phyloP scores from a whole-genome alignment of 177 flowering plant species.

The Vitis hybrid region DNA sequence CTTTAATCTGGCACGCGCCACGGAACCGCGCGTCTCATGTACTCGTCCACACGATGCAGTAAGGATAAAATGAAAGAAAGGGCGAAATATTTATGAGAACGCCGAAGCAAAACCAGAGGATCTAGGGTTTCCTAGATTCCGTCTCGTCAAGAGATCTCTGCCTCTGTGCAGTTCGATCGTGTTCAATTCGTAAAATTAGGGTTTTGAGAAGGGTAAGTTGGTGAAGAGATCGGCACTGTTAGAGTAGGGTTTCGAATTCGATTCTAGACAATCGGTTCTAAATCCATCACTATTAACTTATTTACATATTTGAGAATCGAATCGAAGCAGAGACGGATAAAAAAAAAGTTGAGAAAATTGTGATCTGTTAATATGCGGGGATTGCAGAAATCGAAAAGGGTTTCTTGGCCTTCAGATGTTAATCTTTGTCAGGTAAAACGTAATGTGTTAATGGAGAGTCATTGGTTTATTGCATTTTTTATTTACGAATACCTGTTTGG shows the following conservation, averaged over 20 bases:
- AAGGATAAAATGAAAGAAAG: background rate
- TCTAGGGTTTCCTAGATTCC: conserved; percentile 39
- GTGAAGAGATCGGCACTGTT: background rate
- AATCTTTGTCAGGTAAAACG: conserved; percentile 81
- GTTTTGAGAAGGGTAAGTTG: background rate
- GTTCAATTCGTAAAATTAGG: conserved; percentile 9
- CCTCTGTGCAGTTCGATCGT: background rate
- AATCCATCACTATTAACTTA: no score
- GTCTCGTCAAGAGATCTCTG: conserved; percentile 1
- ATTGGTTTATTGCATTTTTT: background rate
- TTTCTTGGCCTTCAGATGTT: conserved; percentile 78
- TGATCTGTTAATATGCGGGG: conserved; percentile 44
- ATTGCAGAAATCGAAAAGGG: conserved; percentile 69
- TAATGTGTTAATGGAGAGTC: no score
- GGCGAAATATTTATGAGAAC: background rate
- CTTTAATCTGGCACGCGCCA: background rate
- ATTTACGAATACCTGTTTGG: background rate
- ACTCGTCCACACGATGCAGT: background rate
- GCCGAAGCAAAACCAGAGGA: conserved; percentile 30
- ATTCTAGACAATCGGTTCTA: background rate
- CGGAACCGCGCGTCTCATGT: background rate
- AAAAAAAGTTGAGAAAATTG: background rate
- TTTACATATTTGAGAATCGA: conserved; percentile 9
- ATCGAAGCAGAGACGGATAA: conserved; percentile 15
- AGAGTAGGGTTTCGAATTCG: conserved; percentile 25